Base-by-base conservation (phyloP, 352 stramenopile genomes). In the Phytophthora cajani region DNA sequence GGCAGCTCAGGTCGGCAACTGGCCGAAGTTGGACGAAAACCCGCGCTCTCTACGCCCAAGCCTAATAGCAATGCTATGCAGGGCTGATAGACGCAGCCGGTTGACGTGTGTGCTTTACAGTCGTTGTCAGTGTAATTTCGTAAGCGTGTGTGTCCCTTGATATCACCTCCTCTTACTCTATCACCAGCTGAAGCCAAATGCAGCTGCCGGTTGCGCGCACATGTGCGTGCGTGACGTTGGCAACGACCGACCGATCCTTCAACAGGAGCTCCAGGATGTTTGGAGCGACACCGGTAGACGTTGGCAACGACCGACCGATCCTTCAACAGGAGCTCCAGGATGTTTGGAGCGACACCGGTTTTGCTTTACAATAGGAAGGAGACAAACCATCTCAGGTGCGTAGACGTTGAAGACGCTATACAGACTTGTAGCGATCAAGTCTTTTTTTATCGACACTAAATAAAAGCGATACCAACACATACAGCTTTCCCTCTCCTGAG, bases 1-100 rank as follows among this genome's bases (percentile, higher is more conserved):
- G 67, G 67, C 47, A 49, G 60, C 51, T 55, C 61, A 68, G 61
- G 30, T 23, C 52, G 52, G 56, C 50, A 55, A 49, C 23, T 58
- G 50, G 61, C 58, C 21, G 46, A 52, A 19, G 38, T 21, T 23
- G 53, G 62, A 38, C 30, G 38, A 44, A 6, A 40, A 32, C 8
- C 33, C 23, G 14, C 25, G 8, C 58, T 71, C 58, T 72, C 46
- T 30, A 30, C 27, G 27, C 27, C 27, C 27, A 6, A 30, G 27
- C 27, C 27, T 30, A 30, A 30, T 30, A 30, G 27, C 27, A 30
- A 6, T 30, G 27, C 27, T 30, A 6, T 30, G 27, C 27, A 30
- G 27, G 27, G 14, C 33, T 42, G 2, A 27, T 27, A n/a, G 49
- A n/a, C 49, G 21, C 55, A 61, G 51, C 33, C 55, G 30, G 3